These are phyloP conservation scores for Lippia alba DNA, from an alignment of 305 asterid genomes.

Conservation along the genomic window DNA sequence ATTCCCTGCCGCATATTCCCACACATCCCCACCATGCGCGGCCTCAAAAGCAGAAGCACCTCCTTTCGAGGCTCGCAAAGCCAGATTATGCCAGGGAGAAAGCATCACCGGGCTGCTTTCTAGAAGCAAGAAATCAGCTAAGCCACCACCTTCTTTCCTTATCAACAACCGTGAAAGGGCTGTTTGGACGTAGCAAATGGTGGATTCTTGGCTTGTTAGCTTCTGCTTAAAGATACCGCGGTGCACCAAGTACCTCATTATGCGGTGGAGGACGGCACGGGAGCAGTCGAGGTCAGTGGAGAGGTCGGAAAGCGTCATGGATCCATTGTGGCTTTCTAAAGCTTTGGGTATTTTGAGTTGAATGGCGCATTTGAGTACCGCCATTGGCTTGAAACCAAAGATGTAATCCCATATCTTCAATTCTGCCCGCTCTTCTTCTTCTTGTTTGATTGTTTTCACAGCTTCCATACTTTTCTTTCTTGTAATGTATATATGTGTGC, in stretches of 20 bases:
- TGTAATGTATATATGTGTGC: no score
- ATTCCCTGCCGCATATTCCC: no score
- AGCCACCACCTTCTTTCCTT: neutral
- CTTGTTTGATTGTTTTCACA: neutral
- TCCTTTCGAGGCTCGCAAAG: no score
- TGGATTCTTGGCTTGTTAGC: neutral
- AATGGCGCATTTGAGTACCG: constrained; percentile 70
- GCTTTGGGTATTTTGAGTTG: constrained; percentile 69
- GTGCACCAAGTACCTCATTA: constrained; percentile 66
- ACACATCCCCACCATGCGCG: no score
- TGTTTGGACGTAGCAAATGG: constrained; percentile 48
- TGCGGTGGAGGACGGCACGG: constrained; percentile 54
- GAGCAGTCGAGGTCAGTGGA: constrained; percentile 61
- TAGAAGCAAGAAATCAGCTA: no score
- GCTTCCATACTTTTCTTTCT: constrained; percentile 24
- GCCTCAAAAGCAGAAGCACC: no score
- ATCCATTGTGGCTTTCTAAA: constrained; percentile 51
- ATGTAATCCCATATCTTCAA: constrained; percentile 63
- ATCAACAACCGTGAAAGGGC: constrained; percentile 59
- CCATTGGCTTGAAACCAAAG: constrained; percentile 73
- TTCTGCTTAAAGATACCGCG: constrained; percentile 55
- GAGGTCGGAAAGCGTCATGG: constrained; percentile 47
- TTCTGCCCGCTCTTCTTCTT: constrained; percentile 42
- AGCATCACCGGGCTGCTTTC: no score
- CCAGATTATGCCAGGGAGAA: no score